phyloP scores from a whole-genome alignment of 164 flowering plant genomes.

The Vitis cinerea region DNA sequence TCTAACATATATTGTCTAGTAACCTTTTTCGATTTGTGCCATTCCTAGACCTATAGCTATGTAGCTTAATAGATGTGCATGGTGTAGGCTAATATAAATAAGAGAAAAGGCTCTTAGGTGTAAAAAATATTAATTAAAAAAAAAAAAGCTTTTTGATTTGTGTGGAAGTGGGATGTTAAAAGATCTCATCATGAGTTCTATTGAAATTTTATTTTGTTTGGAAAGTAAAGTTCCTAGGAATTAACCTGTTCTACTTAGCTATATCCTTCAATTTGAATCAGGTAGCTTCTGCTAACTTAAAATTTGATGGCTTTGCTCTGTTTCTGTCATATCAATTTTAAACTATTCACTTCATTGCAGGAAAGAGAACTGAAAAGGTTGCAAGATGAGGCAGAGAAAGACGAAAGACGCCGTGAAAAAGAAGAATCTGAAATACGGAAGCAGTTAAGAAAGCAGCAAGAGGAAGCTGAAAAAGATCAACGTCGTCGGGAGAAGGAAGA shows the following conservation, averaged over 20 bases:
- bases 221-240: no score
- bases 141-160: not conserved
- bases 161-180: not conserved
- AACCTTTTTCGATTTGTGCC: no score
- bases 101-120: not conserved
- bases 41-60: no score
- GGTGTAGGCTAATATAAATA: not conserved
- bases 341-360: constrained; percentile 31
- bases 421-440: constrained; percentile 67
- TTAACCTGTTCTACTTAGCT: no score
- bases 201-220: no score
- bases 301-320: not conserved
- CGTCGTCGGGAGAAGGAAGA: constrained; percentile 71
- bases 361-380: constrained; percentile 71
- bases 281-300: not conserved
- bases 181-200: no score
- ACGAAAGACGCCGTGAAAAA: constrained; percentile 59
- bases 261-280: not conserved
- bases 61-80: not conserved
- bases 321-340: not conserved
- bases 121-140: not conserved
- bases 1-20: not conserved
- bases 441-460: constrained; percentile 62
- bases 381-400: constrained; percentile 75
- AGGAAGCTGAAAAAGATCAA: constrained; percentile 73